Conservation (phyloP, 306 rosid species). For the Vicia faba region DNA sequence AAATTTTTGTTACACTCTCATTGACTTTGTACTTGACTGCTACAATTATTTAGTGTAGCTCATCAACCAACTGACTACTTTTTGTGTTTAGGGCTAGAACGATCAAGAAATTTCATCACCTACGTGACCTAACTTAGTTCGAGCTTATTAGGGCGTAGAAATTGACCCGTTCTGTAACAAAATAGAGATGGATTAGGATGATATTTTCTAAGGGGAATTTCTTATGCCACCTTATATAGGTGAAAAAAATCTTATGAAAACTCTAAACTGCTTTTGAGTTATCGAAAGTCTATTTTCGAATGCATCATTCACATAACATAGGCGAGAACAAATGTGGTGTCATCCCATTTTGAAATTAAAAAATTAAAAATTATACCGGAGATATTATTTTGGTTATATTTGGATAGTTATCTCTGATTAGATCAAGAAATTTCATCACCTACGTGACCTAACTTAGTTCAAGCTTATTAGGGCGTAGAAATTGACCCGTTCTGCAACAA, state of each 20-base stretch:
- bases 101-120: constrained; percentile 2
- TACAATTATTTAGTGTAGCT: neutral
- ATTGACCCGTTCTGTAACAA: neutral
- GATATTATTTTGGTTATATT: too few relatives aligned
- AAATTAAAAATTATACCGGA: too few relatives aligned
- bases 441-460: neutral
- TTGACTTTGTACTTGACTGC: constrained; percentile 7
- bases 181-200: neutral
- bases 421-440: constrained; percentile 2
- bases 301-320: too few relatives aligned
- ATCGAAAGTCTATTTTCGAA: too few relatives aligned
- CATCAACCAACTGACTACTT: neutral
- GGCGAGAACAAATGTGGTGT: too few relatives aligned
- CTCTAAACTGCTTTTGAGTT: too few relatives aligned
- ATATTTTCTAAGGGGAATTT: neutral
- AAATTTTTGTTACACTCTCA: constrained; percentile 8
- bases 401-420: too few relatives aligned
- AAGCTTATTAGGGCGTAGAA: neutral
- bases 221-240: too few relatives aligned
- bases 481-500: neutral
- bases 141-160: neutral
- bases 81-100: neutral
- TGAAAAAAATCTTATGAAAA: too few relatives aligned
- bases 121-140: neutral
- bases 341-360: too few relatives aligned